Base-by-base conservation (phyloP, 164 flowering plant genomes). In the Nymphaea thermarum region DNA sequence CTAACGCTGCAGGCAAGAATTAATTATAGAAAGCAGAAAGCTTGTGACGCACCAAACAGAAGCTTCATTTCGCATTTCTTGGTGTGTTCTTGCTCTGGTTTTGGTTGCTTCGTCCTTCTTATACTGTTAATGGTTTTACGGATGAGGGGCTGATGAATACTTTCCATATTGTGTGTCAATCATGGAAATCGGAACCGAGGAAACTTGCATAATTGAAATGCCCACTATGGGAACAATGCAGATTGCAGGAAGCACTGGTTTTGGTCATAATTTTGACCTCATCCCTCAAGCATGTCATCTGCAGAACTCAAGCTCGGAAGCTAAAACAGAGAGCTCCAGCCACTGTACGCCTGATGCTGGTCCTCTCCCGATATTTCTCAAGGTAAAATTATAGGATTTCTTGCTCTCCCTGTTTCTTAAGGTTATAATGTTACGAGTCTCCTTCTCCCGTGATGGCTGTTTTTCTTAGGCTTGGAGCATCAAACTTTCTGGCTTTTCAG, bases 311-410 rank as follows among this genome's bases (percentile, higher is more conserved):
- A 79, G 75, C 72, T 76, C 89, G 1, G 88, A 86, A 75, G 85
- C 85, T 43, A 81, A 87, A 51, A 82, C 87, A 2, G 84, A 84
- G 64, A 86, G 74, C 36, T 85, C 75, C 2, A 36, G 45, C 60
- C 65, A 67, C 6, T 43, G 43, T 61, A 6, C 71, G 41, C 67
- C 17, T 44, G 64, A 72, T 43, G 87, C 84, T 36, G 72, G 66
- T n/a, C 90, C 88, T 62, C 87, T 93, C 68, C 90, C 97, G 4
- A 85, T 93, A 61, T 87, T 73, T 68, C 88, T 94, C 73, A 94
- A 89, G 90, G 90, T 81, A 74, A 51, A 59, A 3, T 42, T 3
- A 5, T 45, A 53, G 41, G 45, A 10, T 44, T 16, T 15, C 12
- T 44, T 5, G 15, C 36, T 16, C 41, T 66, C 18, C 12, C 41